phyloP scores from a whole-genome alignment of 2,329 filamentous ascomycete species.

The Sarocladium strictum region DNA sequence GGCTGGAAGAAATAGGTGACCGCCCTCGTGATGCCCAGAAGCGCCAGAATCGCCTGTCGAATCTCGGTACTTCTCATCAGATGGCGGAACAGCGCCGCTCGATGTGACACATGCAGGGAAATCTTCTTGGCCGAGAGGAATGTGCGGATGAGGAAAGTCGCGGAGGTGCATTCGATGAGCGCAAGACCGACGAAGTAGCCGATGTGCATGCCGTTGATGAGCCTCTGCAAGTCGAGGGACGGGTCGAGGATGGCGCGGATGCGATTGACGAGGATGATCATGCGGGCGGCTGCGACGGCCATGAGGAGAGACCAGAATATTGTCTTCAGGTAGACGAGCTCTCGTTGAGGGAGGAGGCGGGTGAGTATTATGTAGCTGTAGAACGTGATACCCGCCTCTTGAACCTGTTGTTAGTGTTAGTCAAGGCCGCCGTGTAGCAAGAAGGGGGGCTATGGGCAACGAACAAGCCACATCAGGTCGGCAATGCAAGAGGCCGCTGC shows the following conservation, averaged over 20 bases:
- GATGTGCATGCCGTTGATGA: slow-evolving; percentile 33
- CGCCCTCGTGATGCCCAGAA: slow-evolving; percentile 28
- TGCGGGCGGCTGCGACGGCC: slow-evolving; percentile 42
- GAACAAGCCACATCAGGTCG: slow-evolving; percentile 35
- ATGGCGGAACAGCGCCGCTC: slow-evolving; percentile 27
- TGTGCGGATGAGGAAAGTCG: slow-evolving; percentile 31
- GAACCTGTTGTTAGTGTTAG: slow-evolving; percentile 24
- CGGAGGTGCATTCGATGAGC: slow-evolving; percentile 31
- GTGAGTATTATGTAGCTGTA: slow-evolving; percentile 48
- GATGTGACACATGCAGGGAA: slow-evolving; percentile 21
- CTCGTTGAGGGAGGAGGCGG: slow-evolving; percentile 37
- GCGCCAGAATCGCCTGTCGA: slow-evolving; percentile 25
- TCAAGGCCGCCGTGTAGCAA: background rate
- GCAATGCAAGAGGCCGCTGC: slow-evolving; percentile 31
- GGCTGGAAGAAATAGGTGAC: slow-evolving; percentile 31
- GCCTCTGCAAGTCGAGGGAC: background rate
- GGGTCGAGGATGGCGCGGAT: slow-evolving; percentile 18
- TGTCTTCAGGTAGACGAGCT: slow-evolving; percentile 36
- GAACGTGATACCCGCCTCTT: slow-evolving; percentile 38
- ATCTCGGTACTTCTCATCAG: slow-evolving; percentile 32
- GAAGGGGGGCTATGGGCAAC: slow-evolving; percentile 4
- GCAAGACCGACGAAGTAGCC: slow-evolving; percentile 36
- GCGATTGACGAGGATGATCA: slow-evolving; percentile 28
- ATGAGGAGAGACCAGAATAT: slow-evolving; percentile 54
- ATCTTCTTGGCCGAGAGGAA: slow-evolving; percentile 27